Evolutionary conservation across 2,329 filamentous ascomycete species (phyloP), one percentile per base, ranked within the genome.

Genomic region (Achaetomium macrosporum): DNA sequence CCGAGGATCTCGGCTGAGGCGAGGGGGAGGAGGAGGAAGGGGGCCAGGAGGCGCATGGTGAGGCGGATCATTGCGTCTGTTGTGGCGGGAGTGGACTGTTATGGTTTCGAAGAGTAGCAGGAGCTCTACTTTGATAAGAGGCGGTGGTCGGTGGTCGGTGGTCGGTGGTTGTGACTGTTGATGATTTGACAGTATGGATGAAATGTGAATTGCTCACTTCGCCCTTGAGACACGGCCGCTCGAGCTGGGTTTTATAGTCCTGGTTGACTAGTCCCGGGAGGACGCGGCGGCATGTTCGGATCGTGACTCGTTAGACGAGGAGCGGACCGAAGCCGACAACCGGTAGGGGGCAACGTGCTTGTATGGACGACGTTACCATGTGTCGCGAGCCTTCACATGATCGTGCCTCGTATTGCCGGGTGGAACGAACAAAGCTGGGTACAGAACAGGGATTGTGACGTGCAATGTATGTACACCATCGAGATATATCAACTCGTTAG

Each of bases 1-100:
- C 47, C 47, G 54, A 53, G 43, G 42, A 33, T 20, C 33, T 47
- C 19, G 33, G 52, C 33, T 3, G 41, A 15, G 47, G 47, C 12
- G 10, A 25, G 17, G 25, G 17, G 36, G 9, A 12, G 17, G 46
- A 36, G 29, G 19, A 36, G 15, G 43, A 43, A 39, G 16, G 40
- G 19, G 17, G 35, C 25, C 13, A 45, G 15, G 16, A 20, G 33
- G 25, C 29, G 25, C 36, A 47, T 54, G 13, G 42, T 35, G n/a
- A 20, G n/a, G 20, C 25, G 19, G 19, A 5, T 25, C 17, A 3
- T 31, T n/a, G 20, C 12, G 2, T 19, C 8, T 37, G n/a, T n/a
- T 11, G 20, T 35, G 42, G 15, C 15, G 2, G n/a, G 12, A 11
- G 30, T 11, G 13, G 7, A 9, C 5, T 33, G 20, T 31, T 25